Conservation (phyloP, 306 rosid genomes). For the Trifolium dubium region DNA sequence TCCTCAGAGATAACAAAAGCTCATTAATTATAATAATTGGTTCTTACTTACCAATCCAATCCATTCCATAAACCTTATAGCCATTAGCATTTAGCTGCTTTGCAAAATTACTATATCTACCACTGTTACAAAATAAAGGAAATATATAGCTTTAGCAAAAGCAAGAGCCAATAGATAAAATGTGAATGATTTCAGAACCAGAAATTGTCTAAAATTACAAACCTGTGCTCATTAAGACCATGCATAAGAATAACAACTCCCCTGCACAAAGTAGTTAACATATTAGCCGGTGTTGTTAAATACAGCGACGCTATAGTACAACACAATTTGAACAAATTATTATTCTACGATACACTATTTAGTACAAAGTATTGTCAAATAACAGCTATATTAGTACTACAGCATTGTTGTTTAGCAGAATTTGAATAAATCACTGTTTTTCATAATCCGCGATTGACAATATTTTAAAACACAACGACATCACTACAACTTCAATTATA, state of each 20-base stretch:
- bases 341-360: background rate
- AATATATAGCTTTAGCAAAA: constrained; percentile 22
- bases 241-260: constrained; percentile 85
- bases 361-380: background rate
- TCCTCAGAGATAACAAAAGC: constrained; percentile 17
- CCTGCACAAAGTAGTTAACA: constrained; percentile 58
- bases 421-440: background rate
- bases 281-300: background rate
- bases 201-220: constrained; percentile 33
- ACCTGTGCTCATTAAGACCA: constrained; percentile 98
- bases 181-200: constrained; percentile 6
- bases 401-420: background rate
- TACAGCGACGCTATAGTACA: background rate
- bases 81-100: constrained; percentile 82
- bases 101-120: constrained; percentile 80
- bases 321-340: background rate
- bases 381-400: too few relatives aligned
- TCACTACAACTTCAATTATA: too few relatives aligned
- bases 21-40: background rate
- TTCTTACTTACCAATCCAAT: constrained; percentile 86
- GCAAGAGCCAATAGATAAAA: constrained; percentile 11
- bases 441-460: background rate
- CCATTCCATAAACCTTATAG: constrained; percentile 90
- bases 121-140: constrained; percentile 55
- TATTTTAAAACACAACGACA: too few relatives aligned